Evolutionary conservation across 2,329 filamentous ascomycete genomes (phyloP).

Genomic region (Boeremia lycopersici): DNA sequence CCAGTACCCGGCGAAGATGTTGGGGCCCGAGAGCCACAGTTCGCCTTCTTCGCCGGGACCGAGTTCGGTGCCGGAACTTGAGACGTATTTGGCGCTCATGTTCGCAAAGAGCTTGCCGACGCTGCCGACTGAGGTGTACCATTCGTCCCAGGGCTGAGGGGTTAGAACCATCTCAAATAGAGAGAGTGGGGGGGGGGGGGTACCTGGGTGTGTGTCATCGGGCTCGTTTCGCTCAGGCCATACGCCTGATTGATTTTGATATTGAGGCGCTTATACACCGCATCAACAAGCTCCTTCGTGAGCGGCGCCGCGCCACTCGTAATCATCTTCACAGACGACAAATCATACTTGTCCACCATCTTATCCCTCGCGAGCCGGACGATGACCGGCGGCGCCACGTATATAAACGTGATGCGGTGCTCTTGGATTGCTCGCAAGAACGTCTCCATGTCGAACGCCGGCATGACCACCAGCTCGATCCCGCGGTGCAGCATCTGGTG

Average conservation of each 20-base stretch:
- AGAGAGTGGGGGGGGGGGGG: neutral
- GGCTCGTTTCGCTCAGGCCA: conserved; percentile 33
- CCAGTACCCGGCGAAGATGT: conserved; percentile 78
- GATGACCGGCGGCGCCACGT: conserved; percentile 83
- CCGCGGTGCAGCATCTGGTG: conserved; percentile 72
- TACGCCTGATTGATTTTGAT: conserved; percentile 35
- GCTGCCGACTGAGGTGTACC: conserved; percentile 62
- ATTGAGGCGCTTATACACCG: conserved; percentile 72
- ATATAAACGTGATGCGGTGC: conserved; percentile 74
- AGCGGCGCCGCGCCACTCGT: conserved; percentile 86
- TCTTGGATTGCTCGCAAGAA: conserved; percentile 78
- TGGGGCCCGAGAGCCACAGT: conserved; percentile 75
- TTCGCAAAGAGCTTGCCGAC: conserved; percentile 80
- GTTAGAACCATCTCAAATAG: neutral
- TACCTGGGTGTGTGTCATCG: conserved; percentile 34
- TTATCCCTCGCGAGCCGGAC: conserved; percentile 80
- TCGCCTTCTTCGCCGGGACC: conserved; percentile 61
- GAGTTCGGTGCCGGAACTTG: conserved; percentile 62
- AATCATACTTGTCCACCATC: conserved; percentile 76
- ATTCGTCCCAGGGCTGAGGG: conserved; percentile 31
- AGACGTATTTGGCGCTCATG: conserved; percentile 79
- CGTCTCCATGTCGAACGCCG: conserved; percentile 78
- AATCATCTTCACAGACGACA: conserved; percentile 77
- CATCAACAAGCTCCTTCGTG: conserved; percentile 76
- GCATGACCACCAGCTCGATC: conserved; percentile 70